phyloP scores from a whole-genome alignment of 2,329 filamentous ascomycete species.

The Penicillium sp. region DNA sequence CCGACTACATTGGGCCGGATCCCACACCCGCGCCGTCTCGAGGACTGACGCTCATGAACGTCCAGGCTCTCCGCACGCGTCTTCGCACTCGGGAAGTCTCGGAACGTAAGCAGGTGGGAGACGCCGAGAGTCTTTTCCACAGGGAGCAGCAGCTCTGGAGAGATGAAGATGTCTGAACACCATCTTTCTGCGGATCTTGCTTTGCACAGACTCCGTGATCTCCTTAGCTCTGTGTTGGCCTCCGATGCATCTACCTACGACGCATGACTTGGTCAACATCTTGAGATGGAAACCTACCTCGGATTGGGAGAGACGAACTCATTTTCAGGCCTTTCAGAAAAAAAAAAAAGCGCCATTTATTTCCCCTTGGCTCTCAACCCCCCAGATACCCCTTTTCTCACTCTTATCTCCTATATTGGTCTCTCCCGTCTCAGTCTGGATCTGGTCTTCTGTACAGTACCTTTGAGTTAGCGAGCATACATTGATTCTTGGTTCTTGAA shows the following conservation, averaged over 20 bases:
- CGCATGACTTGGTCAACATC: conserved; percentile 3
- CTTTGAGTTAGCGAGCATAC: conserved; percentile 19
- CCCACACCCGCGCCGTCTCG: conserved; percentile 40
- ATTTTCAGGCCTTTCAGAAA: neutral
- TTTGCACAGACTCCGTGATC: neutral
- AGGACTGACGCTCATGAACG: conserved; percentile 53
- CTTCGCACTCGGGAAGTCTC: conserved; percentile 72
- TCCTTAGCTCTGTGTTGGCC: neutral
- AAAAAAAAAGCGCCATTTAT: conserved; percentile 2
- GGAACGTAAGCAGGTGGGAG: conserved; percentile 85
- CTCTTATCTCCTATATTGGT: neutral
- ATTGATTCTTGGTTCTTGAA: neutral
- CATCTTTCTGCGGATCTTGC: neutral
- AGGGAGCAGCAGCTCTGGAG: conserved; percentile 34
- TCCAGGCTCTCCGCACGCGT: conserved; percentile 65
- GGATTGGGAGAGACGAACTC: conserved; percentile 1
- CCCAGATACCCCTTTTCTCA: conserved; percentile 18
- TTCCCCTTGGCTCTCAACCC: conserved; percentile 1
- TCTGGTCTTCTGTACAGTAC: conserved; percentile 15
- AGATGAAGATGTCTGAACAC: conserved; percentile 13
- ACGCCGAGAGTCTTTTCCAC: conserved; percentile 75
- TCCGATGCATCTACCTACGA: neutral
- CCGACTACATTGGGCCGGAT: conserved; percentile 35
- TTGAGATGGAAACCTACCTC: conserved; percentile 2
- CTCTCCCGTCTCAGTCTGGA: conserved; percentile 7